Evolutionary conservation across 176 grass and related monocot species (phyloP).

Genomic region (Poa pratensis): DNA sequence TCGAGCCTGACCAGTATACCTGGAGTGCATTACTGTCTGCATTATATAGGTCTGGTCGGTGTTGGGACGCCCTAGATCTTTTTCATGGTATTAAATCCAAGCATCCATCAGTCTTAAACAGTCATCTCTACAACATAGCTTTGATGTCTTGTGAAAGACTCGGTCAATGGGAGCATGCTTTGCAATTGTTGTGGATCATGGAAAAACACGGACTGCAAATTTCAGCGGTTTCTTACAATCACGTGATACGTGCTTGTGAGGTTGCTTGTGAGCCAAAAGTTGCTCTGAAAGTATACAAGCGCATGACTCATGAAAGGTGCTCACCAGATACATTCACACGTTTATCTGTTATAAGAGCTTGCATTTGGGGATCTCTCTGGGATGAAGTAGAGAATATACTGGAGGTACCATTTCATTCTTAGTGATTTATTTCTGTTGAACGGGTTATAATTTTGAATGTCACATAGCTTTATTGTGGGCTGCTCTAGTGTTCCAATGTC

Average conservation of each 20-base stretch:
- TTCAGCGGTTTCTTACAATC: slow-evolving; percentile 77
- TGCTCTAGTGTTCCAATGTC: neutral
- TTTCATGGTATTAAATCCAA: slow-evolving; percentile 71
- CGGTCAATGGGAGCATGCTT: slow-evolving; percentile 81
- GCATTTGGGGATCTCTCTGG: slow-evolving; percentile 94
- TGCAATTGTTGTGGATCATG: slow-evolving; percentile 90
- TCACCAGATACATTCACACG: slow-evolving; percentile 80
- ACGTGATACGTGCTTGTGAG: slow-evolving; percentile 89
- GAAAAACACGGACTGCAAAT: slow-evolving; percentile 66
- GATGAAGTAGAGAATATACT: slow-evolving; percentile 75
- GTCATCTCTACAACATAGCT: slow-evolving; percentile 74
- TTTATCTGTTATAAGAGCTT: slow-evolving; percentile 80
- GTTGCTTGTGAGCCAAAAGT: slow-evolving; percentile 66
- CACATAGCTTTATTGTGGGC: neutral
- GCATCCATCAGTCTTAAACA: slow-evolving; percentile 48
- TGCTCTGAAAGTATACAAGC: slow-evolving; percentile 74
- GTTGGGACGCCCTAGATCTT: slow-evolving; percentile 65
- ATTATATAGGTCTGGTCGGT: slow-evolving; percentile 73
- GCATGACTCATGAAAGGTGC: slow-evolving; percentile 64
- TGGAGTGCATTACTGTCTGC: slow-evolving; percentile 78
- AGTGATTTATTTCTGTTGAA: slow-evolving; percentile 18
- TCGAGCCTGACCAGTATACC: slow-evolving; percentile 82
- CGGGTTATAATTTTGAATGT: neutral
- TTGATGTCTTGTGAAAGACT: slow-evolving; percentile 87
- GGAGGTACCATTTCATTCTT: slow-evolving; percentile 58